Percentiles rank a stretch among this genome's conserved stretches.
These are phyloP conservation scores for Phytophthora vignae DNA, from an alignment of 352 stramenopile species.

Conservation along the genomic window DNA sequence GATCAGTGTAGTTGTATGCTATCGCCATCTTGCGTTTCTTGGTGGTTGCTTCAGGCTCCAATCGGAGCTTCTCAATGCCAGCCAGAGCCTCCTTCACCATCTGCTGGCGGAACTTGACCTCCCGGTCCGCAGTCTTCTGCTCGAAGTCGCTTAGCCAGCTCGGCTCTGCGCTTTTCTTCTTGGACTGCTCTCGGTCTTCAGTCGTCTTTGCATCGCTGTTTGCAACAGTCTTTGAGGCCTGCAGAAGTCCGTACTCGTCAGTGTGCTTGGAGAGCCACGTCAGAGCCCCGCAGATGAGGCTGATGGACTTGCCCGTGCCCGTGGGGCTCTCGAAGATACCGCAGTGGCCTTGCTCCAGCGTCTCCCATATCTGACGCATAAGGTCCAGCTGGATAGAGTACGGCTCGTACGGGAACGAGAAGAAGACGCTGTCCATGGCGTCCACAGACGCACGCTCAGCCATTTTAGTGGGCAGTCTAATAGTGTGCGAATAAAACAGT, in stretches of 20 bases:
- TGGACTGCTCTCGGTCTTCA: not conserved
- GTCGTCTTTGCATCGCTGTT: constrained; percentile 4
- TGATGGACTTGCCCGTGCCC: constrained; percentile 93
- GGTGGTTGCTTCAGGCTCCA: constrained; percentile 46
- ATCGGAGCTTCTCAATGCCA: constrained; percentile 66
- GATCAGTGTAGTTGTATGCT: constrained; percentile 73
- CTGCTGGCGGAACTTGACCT: constrained; percentile 56
- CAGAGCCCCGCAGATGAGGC: constrained; percentile 89
- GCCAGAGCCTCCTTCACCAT: constrained; percentile 52
- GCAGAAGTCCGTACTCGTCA: constrained; percentile 74
- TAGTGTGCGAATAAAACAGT: too few species aligned
- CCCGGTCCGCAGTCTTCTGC: constrained; percentile 52
- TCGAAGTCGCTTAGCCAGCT: constrained; percentile 72
- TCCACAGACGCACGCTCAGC: not conserved
- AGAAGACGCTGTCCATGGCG: constrained; percentile 64
- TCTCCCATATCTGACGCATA: constrained; percentile 88
- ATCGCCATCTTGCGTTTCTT: constrained; percentile 79
- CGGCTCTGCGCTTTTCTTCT: constrained; percentile 45
- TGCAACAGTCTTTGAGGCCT: constrained; percentile 13
- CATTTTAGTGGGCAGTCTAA: too few species aligned
- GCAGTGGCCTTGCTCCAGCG: constrained; percentile 82
- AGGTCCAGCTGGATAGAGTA: constrained; percentile 92
- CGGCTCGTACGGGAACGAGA: constrained; percentile 91
- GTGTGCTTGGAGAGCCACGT: constrained; percentile 85
- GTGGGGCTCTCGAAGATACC: constrained; percentile 95